Evolutionary conservation across 108 stramenopile species (phyloP).

Genomic region (Fragilaria radians): DNA sequence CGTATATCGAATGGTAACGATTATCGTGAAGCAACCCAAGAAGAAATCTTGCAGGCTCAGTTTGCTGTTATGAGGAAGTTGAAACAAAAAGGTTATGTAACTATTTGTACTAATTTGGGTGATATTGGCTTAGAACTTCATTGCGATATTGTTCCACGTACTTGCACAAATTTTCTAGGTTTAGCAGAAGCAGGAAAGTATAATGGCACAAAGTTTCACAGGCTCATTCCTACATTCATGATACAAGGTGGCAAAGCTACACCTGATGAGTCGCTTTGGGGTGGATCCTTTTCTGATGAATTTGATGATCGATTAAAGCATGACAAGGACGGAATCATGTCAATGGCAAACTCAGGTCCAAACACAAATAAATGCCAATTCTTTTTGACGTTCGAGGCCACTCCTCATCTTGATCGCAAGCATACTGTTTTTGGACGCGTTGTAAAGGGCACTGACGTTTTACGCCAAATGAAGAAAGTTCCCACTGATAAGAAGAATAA

Average conservation of each 20-base stretch:
- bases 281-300: slow-evolving; percentile 80
- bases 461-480: slow-evolving; percentile 41
- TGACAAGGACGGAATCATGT: slow-evolving; percentile 63
- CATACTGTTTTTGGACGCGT: slow-evolving; percentile 95
- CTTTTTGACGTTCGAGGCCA: slow-evolving; percentile 88
- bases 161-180: slow-evolving; percentile 89
- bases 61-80: slow-evolving; percentile 55
- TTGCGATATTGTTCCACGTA: slow-evolving; percentile 87
- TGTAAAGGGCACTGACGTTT: slow-evolving; percentile 72
- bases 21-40: slow-evolving; percentile 70
- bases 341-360: slow-evolving; percentile 94
- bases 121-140: slow-evolving; percentile 88
- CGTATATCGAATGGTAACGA: slow-evolving; percentile 40
- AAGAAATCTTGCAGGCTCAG: slow-evolving; percentile 79
- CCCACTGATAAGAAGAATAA: slow-evolving; percentile 71
- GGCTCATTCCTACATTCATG: slow-evolving; percentile 87
- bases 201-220: slow-evolving; percentile 86
- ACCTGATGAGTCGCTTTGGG: slow-evolving; percentile 79
- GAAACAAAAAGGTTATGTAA: slow-evolving; percentile 88
- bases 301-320: slow-evolving; percentile 87
- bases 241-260: slow-evolving; percentile 81
- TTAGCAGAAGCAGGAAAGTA: slow-evolving; percentile 81
- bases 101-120: slow-evolving; percentile 76
- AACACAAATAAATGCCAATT: slow-evolving; percentile 91
- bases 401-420: slow-evolving; percentile 91